Percentiles rank a stretch among this genome's conserved stretches.
Conservation (phyloP, 2,329 filamentous ascomycete genomes). For the Lecanicillium sp. region DNA sequence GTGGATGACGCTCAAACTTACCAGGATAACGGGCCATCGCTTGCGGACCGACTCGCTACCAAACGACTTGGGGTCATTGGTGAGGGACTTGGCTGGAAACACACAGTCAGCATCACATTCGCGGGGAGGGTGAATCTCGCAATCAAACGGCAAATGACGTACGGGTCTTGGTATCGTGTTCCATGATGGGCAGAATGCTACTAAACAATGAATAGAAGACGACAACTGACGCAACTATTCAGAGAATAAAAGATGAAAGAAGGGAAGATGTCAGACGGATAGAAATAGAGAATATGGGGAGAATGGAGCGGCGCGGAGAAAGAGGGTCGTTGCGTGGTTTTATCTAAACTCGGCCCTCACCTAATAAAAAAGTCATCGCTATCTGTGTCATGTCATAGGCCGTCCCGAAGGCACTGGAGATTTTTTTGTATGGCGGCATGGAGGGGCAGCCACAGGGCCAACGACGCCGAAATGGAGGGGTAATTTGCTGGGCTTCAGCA, state of each 20-base stretch:
- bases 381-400: background rate
- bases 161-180: conserved; percentile 68
- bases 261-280: background rate
- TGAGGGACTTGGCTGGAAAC: conserved; percentile 63
- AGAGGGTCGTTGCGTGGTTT: background rate
- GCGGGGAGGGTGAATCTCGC: background rate
- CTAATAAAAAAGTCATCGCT: background rate
- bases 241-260: too few relatives aligned
- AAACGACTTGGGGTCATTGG: conserved; percentile 77
- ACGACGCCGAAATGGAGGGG: too few relatives aligned
- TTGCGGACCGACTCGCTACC: conserved; percentile 76
- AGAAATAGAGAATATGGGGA: too few relatives aligned
- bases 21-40: conserved; percentile 90
- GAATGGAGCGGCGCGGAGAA: too few relatives aligned
- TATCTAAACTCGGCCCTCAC: background rate
- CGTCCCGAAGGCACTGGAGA: too few relatives aligned
- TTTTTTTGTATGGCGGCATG: too few relatives aligned
- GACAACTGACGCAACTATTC: too few relatives aligned
- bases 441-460: too few relatives aligned
- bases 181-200: conserved; percentile 40
- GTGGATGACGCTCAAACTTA: conserved; percentile 30
- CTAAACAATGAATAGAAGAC: too few relatives aligned
- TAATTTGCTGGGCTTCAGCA: too few relatives aligned
- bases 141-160: conserved; percentile 23
- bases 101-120: background rate